Conservation (phyloP, 2,329 filamentous ascomycete species). For the Camptophora hylomeconis region DNA sequence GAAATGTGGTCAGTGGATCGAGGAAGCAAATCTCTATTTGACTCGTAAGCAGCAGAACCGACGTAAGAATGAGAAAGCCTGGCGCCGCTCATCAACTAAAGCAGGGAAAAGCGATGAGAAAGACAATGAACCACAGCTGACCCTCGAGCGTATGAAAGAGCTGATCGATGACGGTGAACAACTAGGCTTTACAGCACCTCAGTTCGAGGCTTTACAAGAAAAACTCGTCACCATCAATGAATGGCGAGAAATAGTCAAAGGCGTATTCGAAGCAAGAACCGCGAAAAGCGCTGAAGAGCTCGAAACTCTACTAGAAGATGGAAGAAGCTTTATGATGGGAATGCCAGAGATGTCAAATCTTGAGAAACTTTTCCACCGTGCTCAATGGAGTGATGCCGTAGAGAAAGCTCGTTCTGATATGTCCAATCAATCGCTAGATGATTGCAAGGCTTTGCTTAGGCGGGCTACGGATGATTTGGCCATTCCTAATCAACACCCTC, state of each 20-base stretch:
- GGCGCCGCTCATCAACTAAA: conserved; percentile 59
- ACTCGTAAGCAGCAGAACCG: conserved; percentile 95
- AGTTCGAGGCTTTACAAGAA: conserved; percentile 75
- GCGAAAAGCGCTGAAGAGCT: conserved; percentile 58
- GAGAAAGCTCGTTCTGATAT: conserved; percentile 50
- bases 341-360: conserved; percentile 77
- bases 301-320: conserved; percentile 81
- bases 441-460: conserved; percentile 66
- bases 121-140: conserved; percentile 64
- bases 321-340: conserved; percentile 79
- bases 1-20: conserved; percentile 93
- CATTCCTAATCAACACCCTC: conserved; percentile 67
- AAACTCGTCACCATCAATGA: conserved; percentile 70
- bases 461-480: conserved; percentile 65
- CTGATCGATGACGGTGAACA: conserved; percentile 72
- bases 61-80: conserved; percentile 82
- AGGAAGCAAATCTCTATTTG: conserved; percentile 91
- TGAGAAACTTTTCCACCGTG: conserved; percentile 66
- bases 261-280: conserved; percentile 54
- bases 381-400: conserved; percentile 78
- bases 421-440: conserved; percentile 57
- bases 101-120: conserved; percentile 73
- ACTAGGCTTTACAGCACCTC: conserved; percentile 84
- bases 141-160: conserved; percentile 75
- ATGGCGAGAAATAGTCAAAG: conserved; percentile 66